Conservation (phyloP, 495 filamentous ascomycete genomes). For the Sabuloglossum arenarium region DNA sequence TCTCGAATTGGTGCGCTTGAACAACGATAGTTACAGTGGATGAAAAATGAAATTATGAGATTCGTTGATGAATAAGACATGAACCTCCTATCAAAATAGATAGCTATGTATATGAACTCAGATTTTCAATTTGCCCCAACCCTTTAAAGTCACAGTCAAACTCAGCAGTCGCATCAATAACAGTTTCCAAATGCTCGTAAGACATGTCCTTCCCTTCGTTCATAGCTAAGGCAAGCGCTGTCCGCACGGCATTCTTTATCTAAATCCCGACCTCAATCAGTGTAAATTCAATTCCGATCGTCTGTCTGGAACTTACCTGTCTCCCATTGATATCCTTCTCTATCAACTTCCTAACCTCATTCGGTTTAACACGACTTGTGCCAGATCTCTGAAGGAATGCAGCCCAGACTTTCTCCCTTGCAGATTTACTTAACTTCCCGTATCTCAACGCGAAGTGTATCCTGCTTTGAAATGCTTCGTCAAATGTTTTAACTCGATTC, state of each 20-base stretch:
- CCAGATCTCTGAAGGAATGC: neutral
- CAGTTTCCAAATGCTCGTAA: neutral
- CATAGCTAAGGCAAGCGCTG: too few relatives aligned
- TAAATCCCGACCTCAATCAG: too few relatives aligned
- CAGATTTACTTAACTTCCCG: neutral
- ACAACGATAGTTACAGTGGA: too few relatives aligned
- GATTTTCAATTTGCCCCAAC: conserved; percentile 1
- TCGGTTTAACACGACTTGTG: neutral
- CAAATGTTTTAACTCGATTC: conserved; percentile 25
- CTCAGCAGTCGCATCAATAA: neutral
- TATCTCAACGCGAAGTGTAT: conserved; percentile 26
- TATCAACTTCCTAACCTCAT: neutral
- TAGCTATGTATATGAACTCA: neutral
- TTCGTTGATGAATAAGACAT: neutral
- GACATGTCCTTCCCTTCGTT: neutral
- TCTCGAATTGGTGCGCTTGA: too few relatives aligned
- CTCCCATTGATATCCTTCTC: neutral
- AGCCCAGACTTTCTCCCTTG: neutral
- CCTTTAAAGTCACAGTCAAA: conserved; percentile 4
- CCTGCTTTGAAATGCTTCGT: conserved; percentile 27
- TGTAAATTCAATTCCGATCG: neutral
- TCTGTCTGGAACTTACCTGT: neutral
- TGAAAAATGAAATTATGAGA: neutral
- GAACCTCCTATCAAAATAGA: neutral
- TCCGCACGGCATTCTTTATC: too few relatives aligned